Evolutionary conservation across 805 yeast species (phyloP).

Genomic region (Ogataea chonburiensis): DNA sequence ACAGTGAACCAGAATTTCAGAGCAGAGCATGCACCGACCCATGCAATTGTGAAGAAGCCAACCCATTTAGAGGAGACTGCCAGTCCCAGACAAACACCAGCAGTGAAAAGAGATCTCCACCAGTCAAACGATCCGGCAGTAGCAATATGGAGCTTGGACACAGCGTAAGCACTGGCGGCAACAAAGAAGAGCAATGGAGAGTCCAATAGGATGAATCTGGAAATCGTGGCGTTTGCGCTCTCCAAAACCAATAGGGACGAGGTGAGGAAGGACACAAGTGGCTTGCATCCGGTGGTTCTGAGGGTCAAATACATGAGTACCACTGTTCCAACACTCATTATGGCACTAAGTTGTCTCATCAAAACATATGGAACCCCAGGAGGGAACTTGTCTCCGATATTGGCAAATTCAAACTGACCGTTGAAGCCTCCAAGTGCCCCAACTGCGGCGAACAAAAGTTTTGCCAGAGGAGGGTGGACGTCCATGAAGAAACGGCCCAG

Average conservation of each 20-base stretch:
- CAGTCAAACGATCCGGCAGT: conserved; percentile 59
- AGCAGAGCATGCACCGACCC: conserved; percentile 66
- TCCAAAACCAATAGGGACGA: conserved; percentile 59
- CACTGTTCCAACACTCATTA: conserved; percentile 67
- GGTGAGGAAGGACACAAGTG: conserved; percentile 58
- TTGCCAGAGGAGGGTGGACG: conserved; percentile 86
- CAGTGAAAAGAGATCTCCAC: conserved; percentile 58
- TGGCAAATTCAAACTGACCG: conserved; percentile 66
- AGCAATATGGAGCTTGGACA: conserved; percentile 63
- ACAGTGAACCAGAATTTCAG: conserved; percentile 67
- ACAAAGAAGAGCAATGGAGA: conserved; percentile 76
- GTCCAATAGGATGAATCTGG: conserved; percentile 72
- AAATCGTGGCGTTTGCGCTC: conserved; percentile 67
- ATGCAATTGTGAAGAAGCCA: conserved; percentile 75
- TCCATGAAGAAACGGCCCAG: conserved; percentile 74
- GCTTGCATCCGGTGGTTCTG: conserved; percentile 69
- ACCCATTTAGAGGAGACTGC: conserved; percentile 82
- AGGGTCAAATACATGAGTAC: conserved; percentile 64
- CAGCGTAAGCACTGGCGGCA: conserved; percentile 65
- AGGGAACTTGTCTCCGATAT: conserved; percentile 66
- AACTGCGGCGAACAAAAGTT: conserved; percentile 73
- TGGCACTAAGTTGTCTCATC: conserved; percentile 71
- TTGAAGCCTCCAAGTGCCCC: conserved; percentile 66
- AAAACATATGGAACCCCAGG: conserved; percentile 56
- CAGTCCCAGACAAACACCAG: conserved; percentile 70